Percentiles rank a stretch among this genome's conserved stretches.
phyloP scores from a whole-genome alignment of 139 green algal genomes.

The Picochlorum sp. region DNA sequence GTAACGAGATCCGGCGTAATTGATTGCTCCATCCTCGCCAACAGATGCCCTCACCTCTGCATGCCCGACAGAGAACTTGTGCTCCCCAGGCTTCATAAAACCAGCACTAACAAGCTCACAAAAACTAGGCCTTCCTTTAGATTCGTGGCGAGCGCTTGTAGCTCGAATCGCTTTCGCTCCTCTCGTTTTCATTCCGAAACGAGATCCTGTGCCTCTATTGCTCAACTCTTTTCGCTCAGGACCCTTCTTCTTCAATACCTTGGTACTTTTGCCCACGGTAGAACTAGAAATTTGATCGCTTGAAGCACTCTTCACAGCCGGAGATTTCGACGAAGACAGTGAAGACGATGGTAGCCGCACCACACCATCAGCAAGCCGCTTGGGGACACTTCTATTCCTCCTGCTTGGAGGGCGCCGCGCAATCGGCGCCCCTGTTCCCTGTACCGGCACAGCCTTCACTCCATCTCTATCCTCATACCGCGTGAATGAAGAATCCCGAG shows the following conservation, averaged over 20 bases:
- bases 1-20: constrained; percentile 32
- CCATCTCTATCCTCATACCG: too few relatives aligned
- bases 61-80: constrained; percentile 40
- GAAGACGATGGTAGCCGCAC: too few relatives aligned
- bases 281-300: too few relatives aligned
- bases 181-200: not conserved
- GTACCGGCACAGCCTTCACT: too few relatives aligned
- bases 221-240: not conserved
- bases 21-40: constrained; percentile 32
- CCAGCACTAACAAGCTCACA: constrained; percentile 32
- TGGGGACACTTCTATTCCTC: not conserved
- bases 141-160: constrained; percentile 10
- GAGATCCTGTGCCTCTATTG: not conserved
- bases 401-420: not conserved
- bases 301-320: not conserved
- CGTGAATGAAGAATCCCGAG: too few relatives aligned
- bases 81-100: constrained; percentile 30
- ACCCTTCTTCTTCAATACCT: too few relatives aligned
- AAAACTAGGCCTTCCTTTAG: constrained; percentile 38
- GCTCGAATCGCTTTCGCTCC: constrained; percentile 7
- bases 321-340: not conserved
- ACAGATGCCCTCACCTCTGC: constrained; percentile 28
- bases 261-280: too few relatives aligned
- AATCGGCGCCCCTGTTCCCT: not conserved
- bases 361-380: not conserved